Base-by-base conservation (phyloP, 2,329 filamentous ascomycete genomes). In the Kalmusia sp. region DNA sequence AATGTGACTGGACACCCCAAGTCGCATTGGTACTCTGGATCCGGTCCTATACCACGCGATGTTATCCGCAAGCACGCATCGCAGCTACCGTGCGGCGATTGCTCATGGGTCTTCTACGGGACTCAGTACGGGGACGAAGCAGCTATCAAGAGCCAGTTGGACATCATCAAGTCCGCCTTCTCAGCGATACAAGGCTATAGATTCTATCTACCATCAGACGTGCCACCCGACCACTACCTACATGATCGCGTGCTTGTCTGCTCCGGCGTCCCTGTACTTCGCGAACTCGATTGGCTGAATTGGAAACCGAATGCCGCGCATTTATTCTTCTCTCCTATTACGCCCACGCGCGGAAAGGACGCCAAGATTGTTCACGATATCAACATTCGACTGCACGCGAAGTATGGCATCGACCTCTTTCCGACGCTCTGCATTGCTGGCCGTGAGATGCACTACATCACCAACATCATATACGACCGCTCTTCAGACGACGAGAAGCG, bases 381-480 rank as follows among this genome's bases (percentile, higher is more conserved):
- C 46, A 63, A 63, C 30, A 51, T 58, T 8, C 58, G 54, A 21
- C 51, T 63, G 11, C 61, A 64, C 48, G 30, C 52, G 27, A 64
- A 62, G 37, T 59, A 59, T 34, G 79, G 79, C 1, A 76, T 84
- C 46, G 81, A 84, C 59, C 77, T 82, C 44, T 79, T 84, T 50
- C 76, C 77, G 2, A 80, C 79, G 2, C 80, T 84, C 45, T 77
- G 76, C 39, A 76, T 84, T 4, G 80, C 80, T 8, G 76, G 79
- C 55, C 73, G 82, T 9, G 81, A 84, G 65, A 83, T 84, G 75
- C 82, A 84, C 63, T 79, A 83, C 61, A 84, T 84, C 52, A 77
- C 82, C 3, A 80, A 80, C 52, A 79, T 85, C 35, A 75, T 84
- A 12, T 85, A 81, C 62, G 76, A 85, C 54, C 72, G 77, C 4